Conservation (phyloP, 768 basidiomycete species). For the Candolleomyces efflorescens region DNA sequence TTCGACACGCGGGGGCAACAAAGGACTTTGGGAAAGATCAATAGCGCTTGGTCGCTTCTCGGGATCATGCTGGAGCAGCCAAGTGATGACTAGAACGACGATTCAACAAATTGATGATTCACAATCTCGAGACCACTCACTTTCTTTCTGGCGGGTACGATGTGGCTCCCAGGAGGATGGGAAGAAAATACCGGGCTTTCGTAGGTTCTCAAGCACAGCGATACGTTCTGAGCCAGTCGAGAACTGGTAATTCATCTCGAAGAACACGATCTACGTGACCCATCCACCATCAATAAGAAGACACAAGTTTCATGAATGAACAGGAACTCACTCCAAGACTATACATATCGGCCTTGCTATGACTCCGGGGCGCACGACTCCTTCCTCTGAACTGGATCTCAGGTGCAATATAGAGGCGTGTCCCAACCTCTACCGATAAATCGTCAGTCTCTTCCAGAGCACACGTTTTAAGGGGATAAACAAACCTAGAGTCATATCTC, state of each 20-base stretch:
- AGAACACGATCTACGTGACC: constrained; percentile 77
- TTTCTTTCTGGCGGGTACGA: constrained; percentile 61
- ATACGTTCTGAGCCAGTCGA: constrained; percentile 81
- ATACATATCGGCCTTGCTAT: constrained; percentile 91
- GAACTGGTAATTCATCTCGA: constrained; percentile 92
- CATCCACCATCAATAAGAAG: not conserved
- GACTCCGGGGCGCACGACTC: constrained; percentile 55
- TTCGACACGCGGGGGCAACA: constrained; percentile 74
- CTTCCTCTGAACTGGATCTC: constrained; percentile 69
- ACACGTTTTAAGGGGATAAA: not conserved
- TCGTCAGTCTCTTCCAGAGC: not conserved
- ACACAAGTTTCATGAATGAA: not conserved
- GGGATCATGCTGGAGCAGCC: constrained; percentile 80
- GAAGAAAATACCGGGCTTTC: constrained; percentile 71
- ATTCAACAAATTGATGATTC: constrained; percentile 57
- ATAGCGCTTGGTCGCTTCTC: constrained; percentile 71
- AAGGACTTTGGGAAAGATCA: constrained; percentile 75
- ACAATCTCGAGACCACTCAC: constrained; percentile 34
- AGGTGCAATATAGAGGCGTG: constrained; percentile 88
- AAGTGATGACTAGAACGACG: constrained; percentile 57
- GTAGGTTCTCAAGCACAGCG: constrained; percentile 72
- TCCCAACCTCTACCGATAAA: constrained; percentile 68
- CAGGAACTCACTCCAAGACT: constrained; percentile 73
- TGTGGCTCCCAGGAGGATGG: constrained; percentile 69
- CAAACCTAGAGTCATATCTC: constrained; percentile 74